Evolutionary conservation across 495 filamentous ascomycete genomes (phyloP), one percentile per base, ranked within the genome.

Genomic region (Penicilliopsis zonata): DNA sequence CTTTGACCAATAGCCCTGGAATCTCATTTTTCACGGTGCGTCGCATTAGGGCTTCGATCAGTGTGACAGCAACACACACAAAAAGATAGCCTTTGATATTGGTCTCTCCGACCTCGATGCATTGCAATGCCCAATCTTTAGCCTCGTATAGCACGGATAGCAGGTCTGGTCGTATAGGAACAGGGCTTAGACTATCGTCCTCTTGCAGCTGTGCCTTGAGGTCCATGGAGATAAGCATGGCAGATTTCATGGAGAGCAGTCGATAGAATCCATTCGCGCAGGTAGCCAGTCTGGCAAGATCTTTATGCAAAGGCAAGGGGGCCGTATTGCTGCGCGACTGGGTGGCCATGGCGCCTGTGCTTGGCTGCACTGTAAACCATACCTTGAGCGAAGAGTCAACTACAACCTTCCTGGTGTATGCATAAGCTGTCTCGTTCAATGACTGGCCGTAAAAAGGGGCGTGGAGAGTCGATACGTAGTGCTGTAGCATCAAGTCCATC

Each of bases 11-110:
- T 6, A 47, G 16, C 4, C 34, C 28, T 3, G 47, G 28, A 0
- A 64, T 8, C 9, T 64, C 49, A 0, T 60, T 43, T 13, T 51
- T 53, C 1, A 28, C 23, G 1, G 63, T 2, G 8, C 65, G 55
- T 13, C 38, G 37, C 44, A 54, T 51, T 3, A 70, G 31, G 7
- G 45, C 64, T n/a, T n/a, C n/a, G n/a, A n/a, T n/a, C n/a, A n/a
- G n/a, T n/a, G n/a, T n/a, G n/a, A n/a, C n/a, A n/a, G n/a, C n/a
- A n/a, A n/a, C n/a, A n/a, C n/a, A n/a, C n/a, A n/a, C n/a, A n/a
- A n/a, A n/a, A n/a, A n/a, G n/a, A 3, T 66, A 67, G 1, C 63
- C 67, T 36, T 76, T 77, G n/a, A 67, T 51, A 38, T 73, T 76
- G 0, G 64, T 72, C 45, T 75, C 66, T 3, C 72, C 73, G 2